Percentiles rank a stretch among this genome's conserved stretches.
phyloP scores from a whole-genome alignment of 1,284 basidiomycete species.

The Cryptococcus jaspeensis region DNA sequence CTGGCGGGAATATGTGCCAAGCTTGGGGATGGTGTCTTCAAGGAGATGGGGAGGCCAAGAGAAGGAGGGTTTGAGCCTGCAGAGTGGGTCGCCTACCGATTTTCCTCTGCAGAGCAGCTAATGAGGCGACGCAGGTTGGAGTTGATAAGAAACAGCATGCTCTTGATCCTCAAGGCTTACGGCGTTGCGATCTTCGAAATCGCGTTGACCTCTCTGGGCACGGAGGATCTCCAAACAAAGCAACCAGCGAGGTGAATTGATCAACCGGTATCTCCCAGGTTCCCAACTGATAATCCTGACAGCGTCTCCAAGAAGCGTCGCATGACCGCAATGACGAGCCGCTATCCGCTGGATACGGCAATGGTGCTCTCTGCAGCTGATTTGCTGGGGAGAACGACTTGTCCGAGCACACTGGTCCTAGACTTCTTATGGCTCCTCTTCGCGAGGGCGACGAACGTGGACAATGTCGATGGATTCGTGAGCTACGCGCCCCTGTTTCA shows the following conservation, averaged over 20 bases:
- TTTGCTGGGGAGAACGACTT: constrained; percentile 13
- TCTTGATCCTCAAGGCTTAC: constrained; percentile 30
- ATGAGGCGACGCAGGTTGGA: constrained; percentile 11
- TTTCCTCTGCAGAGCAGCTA: background rate
- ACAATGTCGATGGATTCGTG: constrained; percentile 37
- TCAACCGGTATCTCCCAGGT: background rate
- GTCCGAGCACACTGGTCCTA: constrained; percentile 27
- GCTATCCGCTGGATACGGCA: constrained; percentile 21
- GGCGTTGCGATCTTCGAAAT: constrained; percentile 25
- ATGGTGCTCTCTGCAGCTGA: constrained; percentile 22
- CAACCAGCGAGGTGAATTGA: constrained; percentile 21
- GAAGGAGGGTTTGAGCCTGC: background rate
- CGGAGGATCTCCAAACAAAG: constrained; percentile 9
- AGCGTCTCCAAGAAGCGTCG: constrained; percentile 21
- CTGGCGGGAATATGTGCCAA: constrained; percentile 29
- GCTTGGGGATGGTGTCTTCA: constrained; percentile 17
- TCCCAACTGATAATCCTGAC: background rate
- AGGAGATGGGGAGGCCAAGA: constrained; percentile 4
- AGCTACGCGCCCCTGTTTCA: no score
- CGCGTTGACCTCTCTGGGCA: constrained; percentile 12
- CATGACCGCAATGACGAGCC: constrained; percentile 1
- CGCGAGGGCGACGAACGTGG: constrained; percentile 20
- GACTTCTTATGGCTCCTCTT: constrained; percentile 45
- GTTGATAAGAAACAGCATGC: constrained; percentile 14
- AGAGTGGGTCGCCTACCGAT: constrained; percentile 6